Conservation (phyloP, 768 basidiomycete genomes). For the Rhodotorula graminis region DNA sequence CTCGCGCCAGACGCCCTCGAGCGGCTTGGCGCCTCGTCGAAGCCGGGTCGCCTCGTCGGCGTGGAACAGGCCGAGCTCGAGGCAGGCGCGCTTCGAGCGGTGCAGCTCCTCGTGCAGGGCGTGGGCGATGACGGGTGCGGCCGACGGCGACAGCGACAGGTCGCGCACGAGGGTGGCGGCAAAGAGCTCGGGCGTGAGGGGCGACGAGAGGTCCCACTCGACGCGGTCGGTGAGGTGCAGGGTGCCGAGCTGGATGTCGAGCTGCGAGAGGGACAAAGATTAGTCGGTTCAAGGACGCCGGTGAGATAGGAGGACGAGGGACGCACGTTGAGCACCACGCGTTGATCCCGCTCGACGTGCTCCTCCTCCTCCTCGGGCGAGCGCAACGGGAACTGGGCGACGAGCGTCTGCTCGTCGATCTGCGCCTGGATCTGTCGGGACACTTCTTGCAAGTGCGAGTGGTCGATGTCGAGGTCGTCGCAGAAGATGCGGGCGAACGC, state of each 20-base stretch:
- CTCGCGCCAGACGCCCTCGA: slow-evolving; percentile 89
- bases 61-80: slow-evolving; percentile 86
- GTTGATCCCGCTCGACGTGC: slow-evolving; percentile 47
- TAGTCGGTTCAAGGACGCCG: no score
- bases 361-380: slow-evolving; percentile 51
- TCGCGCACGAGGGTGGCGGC: slow-evolving; percentile 73
- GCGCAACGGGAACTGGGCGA: slow-evolving; percentile 58
- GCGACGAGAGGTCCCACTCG: slow-evolving; percentile 94
- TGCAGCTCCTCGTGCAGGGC: slow-evolving; percentile 92
- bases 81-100: slow-evolving; percentile 88
- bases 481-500: slow-evolving; percentile 82
- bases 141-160: slow-evolving; percentile 81
- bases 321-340: slow-evolving; percentile 51
- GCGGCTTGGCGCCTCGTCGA: slow-evolving; percentile 65
- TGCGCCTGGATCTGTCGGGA: slow-evolving; percentile 84
- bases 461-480: slow-evolving; percentile 69
- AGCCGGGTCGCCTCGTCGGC: slow-evolving; percentile 55
- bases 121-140: slow-evolving; percentile 80
- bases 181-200: slow-evolving; percentile 78
- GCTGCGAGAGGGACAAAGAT: slow-evolving; percentile 52
- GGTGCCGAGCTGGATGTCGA: slow-evolving; percentile 93
- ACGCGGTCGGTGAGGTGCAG: slow-evolving; percentile 90
- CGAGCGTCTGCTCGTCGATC: slow-evolving; percentile 78
- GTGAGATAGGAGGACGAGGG: slow-evolving; percentile 43
- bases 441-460: slow-evolving; percentile 69